phyloP scores from a whole-genome alignment of 176 grass and related monocot genomes.

The Bonia amplexicaulis region DNA sequence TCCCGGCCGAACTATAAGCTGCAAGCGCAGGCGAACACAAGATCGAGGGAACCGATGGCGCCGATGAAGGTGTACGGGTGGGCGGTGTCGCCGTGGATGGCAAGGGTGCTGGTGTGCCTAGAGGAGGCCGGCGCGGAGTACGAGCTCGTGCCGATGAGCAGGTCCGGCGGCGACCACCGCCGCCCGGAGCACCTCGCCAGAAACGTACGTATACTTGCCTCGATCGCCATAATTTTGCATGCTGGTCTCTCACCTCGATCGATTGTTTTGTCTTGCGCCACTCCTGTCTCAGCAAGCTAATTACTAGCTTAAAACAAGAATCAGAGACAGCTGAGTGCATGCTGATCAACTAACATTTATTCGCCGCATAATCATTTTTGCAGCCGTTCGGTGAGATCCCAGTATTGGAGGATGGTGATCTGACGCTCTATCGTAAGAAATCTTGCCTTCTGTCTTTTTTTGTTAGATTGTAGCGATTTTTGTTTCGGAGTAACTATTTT shows the following conservation, averaged over 20 bases:
- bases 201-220: conserved; percentile 24
- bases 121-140: conserved; percentile 51
- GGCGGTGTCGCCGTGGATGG: conserved; percentile 39
- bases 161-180: conserved; percentile 37
- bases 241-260: background rate
- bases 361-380: background rate
- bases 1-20: background rate
- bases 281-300: background rate
- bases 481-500: no score
- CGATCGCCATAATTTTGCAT: background rate
- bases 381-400: conserved; percentile 52
- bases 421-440: conserved; percentile 43
- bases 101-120: conserved; percentile 32
- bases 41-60: background rate
- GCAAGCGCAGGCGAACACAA: background rate
- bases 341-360: background rate
- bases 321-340: background rate
- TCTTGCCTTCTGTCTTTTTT: background rate
- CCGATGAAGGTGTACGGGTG: conserved; percentile 46
- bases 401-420: conserved; percentile 46
- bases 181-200: conserved; percentile 45
- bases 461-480: background rate
- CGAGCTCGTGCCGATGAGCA: conserved; percentile 41
- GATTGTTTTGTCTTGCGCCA: background rate
- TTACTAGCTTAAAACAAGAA: no score